Evolutionary conservation across 2,329 filamentous ascomycete species (phyloP).

Genomic region (Colletotrichum cereale): DNA sequence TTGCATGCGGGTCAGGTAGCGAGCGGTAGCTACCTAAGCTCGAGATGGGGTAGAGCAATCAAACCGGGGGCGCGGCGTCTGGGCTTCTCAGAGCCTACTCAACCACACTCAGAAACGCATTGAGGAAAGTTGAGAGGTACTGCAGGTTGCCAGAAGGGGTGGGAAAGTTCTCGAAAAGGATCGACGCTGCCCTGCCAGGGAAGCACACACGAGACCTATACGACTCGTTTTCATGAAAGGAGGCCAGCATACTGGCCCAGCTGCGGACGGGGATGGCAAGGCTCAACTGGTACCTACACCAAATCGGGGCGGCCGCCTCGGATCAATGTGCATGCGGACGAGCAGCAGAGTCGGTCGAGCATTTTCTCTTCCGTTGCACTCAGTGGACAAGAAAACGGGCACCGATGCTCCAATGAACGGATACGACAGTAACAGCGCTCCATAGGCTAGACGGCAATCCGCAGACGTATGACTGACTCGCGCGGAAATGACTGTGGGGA

Average conservation of each 20-base stretch:
- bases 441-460: not conserved
- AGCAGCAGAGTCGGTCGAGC: not conserved
- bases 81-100: not conserved
- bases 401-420: no score
- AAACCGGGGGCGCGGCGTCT: not conserved
- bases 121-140: not conserved
- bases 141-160: not conserved
- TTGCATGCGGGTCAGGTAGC: not conserved
- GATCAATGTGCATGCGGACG: constrained; percentile 35
- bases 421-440: no score
- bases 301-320: constrained; percentile 26
- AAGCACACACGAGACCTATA: constrained; percentile 41
- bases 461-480: constrained; percentile 32
- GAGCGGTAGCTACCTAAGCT: not conserved
- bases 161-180: not conserved
- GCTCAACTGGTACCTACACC: constrained; percentile 40
- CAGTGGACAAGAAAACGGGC: not conserved
- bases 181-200: constrained; percentile 24
- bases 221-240: constrained; percentile 39
- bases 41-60: not conserved
- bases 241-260: constrained; percentile 29
- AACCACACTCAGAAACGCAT: not conserved
- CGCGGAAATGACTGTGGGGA: constrained; percentile 34
- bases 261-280: constrained; percentile 14
- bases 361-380: no score